Conservation (phyloP, 2,329 filamentous ascomycete genomes). For the Orbilia quercus region DNA sequence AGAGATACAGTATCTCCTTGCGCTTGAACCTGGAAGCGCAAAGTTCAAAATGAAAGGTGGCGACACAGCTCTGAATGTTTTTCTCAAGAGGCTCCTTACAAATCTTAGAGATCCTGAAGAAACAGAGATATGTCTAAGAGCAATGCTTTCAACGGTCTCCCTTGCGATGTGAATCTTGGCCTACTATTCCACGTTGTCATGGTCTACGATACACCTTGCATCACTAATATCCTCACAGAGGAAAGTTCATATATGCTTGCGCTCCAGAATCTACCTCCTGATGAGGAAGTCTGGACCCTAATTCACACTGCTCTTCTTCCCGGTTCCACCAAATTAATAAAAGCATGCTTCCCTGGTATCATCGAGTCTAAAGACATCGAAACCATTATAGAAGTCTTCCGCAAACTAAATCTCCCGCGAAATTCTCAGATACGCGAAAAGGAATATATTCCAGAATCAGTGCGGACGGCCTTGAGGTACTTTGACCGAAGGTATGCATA, state of each 20-base stretch:
- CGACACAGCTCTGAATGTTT: neutral
- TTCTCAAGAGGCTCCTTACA: neutral
- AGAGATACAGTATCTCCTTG: neutral
- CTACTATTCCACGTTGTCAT: neutral
- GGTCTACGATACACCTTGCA: neutral
- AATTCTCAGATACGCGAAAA: neutral
- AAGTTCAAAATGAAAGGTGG: neutral
- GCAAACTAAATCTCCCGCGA: neutral
- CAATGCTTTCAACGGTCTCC: neutral
- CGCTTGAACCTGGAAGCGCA: neutral
- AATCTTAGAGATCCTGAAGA: neutral
- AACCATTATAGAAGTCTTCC: neutral
- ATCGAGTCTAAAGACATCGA: neutral
- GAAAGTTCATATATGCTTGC: neutral
- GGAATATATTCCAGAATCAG: neutral
- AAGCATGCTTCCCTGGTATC: neutral
- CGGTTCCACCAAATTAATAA: neutral
- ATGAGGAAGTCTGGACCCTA: conserved; percentile 6
- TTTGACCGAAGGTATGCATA: neutral
- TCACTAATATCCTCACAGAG: neutral
- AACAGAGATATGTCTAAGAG: conserved; percentile 1
- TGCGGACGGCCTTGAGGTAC: neutral
- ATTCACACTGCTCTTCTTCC: neutral
- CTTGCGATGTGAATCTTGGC: neutral
- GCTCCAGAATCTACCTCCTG: neutral